Evolutionary conservation across 75 land plant genomes (phyloP), one percentile per base, ranked within the genome.

Genomic region (Ceratopteris richardii): DNA sequence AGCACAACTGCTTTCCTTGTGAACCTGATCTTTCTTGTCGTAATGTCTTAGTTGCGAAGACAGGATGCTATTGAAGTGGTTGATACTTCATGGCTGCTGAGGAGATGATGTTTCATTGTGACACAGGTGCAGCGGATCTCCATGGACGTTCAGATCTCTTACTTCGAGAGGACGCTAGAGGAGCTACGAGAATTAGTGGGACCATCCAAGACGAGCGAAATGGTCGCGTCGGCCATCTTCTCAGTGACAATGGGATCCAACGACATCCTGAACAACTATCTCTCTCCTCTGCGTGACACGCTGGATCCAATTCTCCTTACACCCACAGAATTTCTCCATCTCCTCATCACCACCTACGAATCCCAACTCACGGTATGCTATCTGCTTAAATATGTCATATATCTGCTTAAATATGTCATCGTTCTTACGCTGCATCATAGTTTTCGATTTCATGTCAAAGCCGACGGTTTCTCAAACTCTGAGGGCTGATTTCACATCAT

Each of bases 261-360:
- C 60, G 98, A 94, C 54, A 83, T 80, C 66, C 83, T 94, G 41
- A 90, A 90, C 73, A 94, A 94, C 55, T 94, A 90, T 58, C 73
- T 83, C 10, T 70, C 75, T 7, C 87, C 96, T 0, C 71, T 82
- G 1, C 51, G 82, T 51, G 69, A 80, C 39, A 50, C 57, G 16
- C 83, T 67, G 0, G 73, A 73, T 21, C 61, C 77, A 48, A 37
- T 67, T 0, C 37, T 61, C 1, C 53, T 67, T 29, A 58, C 72
- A 16, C 86, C 92, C 2, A 70, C 75, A 22, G 54, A 66, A 19
- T 90, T 83, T 65, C 66, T 81, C 3, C 69, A 61, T 56, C 51
- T 48, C 30, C 44, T 94, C 60, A 79, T 94, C 72, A 62, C 31
- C 60, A 74, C 72, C 21, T 55, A 75, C 23, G 61, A 74, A 17